phyloP scores from a whole-genome alignment of 2,329 filamentous ascomycete genomes.

The Colletotrichum sp. region DNA sequence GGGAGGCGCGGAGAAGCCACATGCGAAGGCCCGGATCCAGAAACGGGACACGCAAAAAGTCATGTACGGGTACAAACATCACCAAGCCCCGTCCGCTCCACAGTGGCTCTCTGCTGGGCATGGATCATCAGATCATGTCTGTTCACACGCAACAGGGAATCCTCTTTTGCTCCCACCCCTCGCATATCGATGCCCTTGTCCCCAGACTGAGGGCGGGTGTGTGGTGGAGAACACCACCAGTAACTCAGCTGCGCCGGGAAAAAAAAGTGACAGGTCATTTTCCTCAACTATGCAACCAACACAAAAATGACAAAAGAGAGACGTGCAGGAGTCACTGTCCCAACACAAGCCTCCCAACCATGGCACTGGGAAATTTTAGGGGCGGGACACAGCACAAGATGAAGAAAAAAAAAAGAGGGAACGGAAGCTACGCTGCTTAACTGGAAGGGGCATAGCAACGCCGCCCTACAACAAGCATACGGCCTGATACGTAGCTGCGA shows the following conservation, averaged over 20 bases:
- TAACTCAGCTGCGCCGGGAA: not conserved
- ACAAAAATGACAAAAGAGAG: not conserved
- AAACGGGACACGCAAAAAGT: not conserved
- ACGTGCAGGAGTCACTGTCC: constrained; percentile 4
- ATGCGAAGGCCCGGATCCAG: not conserved
- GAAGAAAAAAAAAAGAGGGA: not conserved
- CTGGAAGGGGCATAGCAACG: not conserved
- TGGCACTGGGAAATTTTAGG: constrained; percentile 6
- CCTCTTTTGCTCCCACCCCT: not conserved
- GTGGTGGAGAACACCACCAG: not conserved
- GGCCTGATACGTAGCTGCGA: not conserved
- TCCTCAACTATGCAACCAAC: not conserved
- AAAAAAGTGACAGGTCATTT: constrained; percentile 14
- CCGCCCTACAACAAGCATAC: not conserved
- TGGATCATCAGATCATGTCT: constrained; percentile 18
- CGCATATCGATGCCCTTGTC: not conserved
- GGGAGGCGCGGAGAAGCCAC: not conserved
- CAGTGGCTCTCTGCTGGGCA: not conserved
- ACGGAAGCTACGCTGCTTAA: constrained; percentile 3
- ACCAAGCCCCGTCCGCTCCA: not conserved
- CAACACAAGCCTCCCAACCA: not conserved
- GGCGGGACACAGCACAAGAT: not conserved
- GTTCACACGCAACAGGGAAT: constrained; percentile 4
- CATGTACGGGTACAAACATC: not conserved
- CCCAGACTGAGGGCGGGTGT: not conserved